Evolutionary conservation across 768 basidiomycete genomes (phyloP).

Genomic region (Mycena olivaceomarginata): DNA sequence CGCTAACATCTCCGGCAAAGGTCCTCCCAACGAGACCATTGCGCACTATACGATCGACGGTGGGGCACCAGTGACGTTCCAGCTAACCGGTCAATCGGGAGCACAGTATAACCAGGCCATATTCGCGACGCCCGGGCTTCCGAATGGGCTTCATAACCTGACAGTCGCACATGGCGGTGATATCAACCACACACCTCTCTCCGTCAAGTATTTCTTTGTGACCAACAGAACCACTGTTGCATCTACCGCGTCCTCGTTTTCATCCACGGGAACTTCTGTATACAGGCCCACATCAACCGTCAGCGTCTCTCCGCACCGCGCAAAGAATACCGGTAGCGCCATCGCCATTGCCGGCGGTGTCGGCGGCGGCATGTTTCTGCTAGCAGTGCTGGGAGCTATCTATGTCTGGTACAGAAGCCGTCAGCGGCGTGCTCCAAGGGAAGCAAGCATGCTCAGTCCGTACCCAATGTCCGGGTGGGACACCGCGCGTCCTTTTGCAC

Average conservation of each 20-base stretch:
- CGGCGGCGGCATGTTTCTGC: neutral
- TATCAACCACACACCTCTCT: neutral
- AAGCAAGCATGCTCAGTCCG: neutral
- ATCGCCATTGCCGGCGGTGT: neutral
- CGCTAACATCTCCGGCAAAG: neutral
- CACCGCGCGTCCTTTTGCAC: neutral
- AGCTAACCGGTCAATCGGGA: neutral
- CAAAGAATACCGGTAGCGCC: neutral
- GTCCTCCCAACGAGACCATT: neutral
- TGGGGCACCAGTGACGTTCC: constrained; percentile 4
- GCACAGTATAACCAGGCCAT: neutral
- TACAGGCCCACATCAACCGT: neutral
- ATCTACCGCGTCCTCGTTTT: neutral
- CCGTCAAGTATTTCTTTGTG: neutral
- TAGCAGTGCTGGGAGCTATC: neutral
- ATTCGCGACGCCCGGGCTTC: neutral
- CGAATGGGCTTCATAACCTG: neutral
- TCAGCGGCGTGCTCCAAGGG: neutral
- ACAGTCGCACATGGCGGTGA: neutral
- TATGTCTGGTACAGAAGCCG: neutral
- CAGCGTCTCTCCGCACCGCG: neutral
- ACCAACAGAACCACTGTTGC: neutral
- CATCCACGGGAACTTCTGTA: neutral
- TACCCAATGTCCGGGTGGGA: neutral
- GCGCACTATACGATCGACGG: neutral